Evolutionary conservation across 805 yeast genomes (phyloP), one percentile per base, ranked within the genome.

Genomic region (Lipomyces starkeyi): DNA sequence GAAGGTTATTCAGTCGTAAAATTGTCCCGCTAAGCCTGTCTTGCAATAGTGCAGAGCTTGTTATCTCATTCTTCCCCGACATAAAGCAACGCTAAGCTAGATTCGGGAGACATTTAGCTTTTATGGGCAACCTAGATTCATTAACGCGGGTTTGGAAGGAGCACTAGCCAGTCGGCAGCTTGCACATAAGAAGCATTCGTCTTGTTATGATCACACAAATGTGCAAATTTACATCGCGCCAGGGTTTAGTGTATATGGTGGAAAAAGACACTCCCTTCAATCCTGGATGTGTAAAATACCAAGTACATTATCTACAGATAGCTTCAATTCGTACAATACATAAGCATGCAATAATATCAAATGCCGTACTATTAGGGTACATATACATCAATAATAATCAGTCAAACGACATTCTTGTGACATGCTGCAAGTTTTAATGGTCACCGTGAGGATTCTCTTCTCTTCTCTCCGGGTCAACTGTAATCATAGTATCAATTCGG

Each of bases 401-500:
- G 22, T 55, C 13, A 14, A 6, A 8, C 20, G 4, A 32, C 49
- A 17, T 25, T 40, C 56, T 3, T 59, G 8, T 20, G 32, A 37
- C 57, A 22, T 5, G 3, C 43, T n/a, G 13, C 7, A n/a, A 43
- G n/a, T 27, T 22, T 49, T 63, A 66, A 49, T 66, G 67, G 49
- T 43, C 49, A 64, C 82, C 97, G 78, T 94, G 98, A 29, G 94
- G 93, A 74, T 91, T 97, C 73, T 76, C 71, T 40, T 76, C 76
- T 60, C 68, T 63, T 71, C 90, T 91, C 77, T 95, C 99, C 13
- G 99, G 99, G 75, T 94, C 96, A 70, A 95, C 97, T 60, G 92
- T 91, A 76, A 95, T 94, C 97, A 94, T 93, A 61, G 99, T 95
- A 80, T 95, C 99, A 76, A 95, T 95, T 84, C 99, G 89, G 75